Conservation (phyloP, 176 grass and related monocot genomes). For the Ananas comosus region DNA sequence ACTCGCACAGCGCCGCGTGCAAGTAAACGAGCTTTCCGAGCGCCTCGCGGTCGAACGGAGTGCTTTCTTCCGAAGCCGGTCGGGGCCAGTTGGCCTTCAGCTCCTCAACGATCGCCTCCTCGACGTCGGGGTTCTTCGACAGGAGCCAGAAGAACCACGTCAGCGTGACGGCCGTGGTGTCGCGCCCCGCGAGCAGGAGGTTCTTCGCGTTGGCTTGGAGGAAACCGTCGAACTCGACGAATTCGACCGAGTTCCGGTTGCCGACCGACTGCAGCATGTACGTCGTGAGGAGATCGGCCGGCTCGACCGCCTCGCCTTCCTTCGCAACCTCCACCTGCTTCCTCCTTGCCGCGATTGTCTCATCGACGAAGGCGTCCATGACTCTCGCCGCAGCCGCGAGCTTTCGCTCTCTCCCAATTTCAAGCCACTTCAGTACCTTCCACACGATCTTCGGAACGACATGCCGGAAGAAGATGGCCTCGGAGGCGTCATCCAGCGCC, state of each 20-base stretch:
- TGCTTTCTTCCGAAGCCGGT: slow-evolving; percentile 1
- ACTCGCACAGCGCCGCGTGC: slow-evolving; percentile 69
- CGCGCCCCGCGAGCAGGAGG: slow-evolving; percentile 70
- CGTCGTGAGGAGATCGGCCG: slow-evolving; percentile 37
- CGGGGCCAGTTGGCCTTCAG: slow-evolving; percentile 19
- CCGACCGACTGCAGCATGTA: slow-evolving; percentile 29
- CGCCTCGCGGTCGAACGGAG: slow-evolving; percentile 16
- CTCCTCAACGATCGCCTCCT: slow-evolving; percentile 56
- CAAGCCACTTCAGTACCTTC: slow-evolving; percentile 23
- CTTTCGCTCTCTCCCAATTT: slow-evolving; percentile 33
- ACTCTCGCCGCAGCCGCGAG: slow-evolving; percentile 28
- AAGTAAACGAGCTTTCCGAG: slow-evolving; percentile 52
- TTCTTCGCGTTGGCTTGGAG: slow-evolving; percentile 61
- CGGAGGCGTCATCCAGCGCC: slow-evolving; percentile 54
- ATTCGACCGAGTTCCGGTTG: slow-evolving; percentile 31
- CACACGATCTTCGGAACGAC: slow-evolving; percentile 28
- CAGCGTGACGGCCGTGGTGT: slow-evolving; percentile 47
- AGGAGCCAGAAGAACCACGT: slow-evolving; percentile 90
- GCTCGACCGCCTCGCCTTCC: neutral
- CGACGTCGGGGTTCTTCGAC: slow-evolving; percentile 36
- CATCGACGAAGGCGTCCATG: slow-evolving; percentile 43
- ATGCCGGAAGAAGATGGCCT: slow-evolving; percentile 53
- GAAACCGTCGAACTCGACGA: slow-evolving; percentile 42
- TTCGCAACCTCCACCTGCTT: neutral
- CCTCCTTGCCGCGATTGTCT: slow-evolving; percentile 34